A percentile compares a stretch with the other conserved stretches of the same genome.
Conservation (phyloP, 108 stramenopile genomes). For the Pseudonitzschia pungens region DNA sequence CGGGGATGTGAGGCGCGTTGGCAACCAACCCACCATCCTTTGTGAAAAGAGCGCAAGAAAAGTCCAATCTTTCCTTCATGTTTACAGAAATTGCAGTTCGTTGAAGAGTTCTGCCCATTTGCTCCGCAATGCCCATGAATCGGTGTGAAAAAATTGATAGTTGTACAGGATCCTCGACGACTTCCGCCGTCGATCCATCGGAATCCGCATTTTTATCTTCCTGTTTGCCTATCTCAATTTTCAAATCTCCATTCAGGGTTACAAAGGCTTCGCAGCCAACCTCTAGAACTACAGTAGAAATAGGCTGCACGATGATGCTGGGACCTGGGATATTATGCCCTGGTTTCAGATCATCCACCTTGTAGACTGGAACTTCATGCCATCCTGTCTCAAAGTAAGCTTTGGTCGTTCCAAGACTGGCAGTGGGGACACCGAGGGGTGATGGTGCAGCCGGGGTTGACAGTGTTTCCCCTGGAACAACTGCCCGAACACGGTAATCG, state of each 20-base stretch:
- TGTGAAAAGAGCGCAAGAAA: slow-evolving; percentile 96
- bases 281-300: slow-evolving; percentile 95
- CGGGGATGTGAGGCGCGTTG: slow-evolving; percentile 99
- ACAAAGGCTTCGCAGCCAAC: slow-evolving; percentile 86
- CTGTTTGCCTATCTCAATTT: slow-evolving; percentile 54
- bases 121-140: slow-evolving; percentile 99
- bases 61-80: slow-evolving; percentile 99
- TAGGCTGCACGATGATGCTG: slow-evolving; percentile 92
- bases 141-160: slow-evolving; percentile 93
- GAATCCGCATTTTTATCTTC: neutral
- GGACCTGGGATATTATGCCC: slow-evolving; percentile 88
- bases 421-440: slow-evolving; percentile 44
- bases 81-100: slow-evolving; percentile 96
- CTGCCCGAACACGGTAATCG: slow-evolving; percentile 93
- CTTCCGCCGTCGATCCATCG: slow-evolving; percentile 24
- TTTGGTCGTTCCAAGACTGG: slow-evolving; percentile 50
- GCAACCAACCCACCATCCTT: slow-evolving; percentile 95
- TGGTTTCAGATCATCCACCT: slow-evolving; percentile 74
- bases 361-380: slow-evolving; percentile 87
- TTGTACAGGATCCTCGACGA: slow-evolving; percentile 86
- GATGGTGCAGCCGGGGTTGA: slow-evolving; percentile 39
- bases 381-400: slow-evolving; percentile 95
- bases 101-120: slow-evolving; percentile 97
- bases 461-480: slow-evolving; percentile 73
- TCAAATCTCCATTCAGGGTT: slow-evolving; percentile 89